Evolutionary conservation across 306 rosid species (phyloP).

Genomic region (Quercus bicolor): DNA sequence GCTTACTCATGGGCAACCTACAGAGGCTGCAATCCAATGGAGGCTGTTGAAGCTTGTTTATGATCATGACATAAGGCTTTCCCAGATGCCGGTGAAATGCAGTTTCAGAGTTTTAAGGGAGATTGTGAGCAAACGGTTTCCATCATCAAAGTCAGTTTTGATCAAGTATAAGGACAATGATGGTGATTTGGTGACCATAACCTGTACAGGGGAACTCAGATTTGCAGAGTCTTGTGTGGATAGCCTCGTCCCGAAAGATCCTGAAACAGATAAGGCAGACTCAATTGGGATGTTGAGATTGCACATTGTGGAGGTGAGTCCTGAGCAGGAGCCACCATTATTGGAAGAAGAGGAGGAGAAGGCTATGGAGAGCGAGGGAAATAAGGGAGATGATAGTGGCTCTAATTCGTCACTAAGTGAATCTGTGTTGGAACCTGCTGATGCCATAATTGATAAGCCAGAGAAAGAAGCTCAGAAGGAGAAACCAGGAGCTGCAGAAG

Average conservation of each 20-base stretch:
- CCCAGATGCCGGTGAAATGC: constrained; percentile 72
- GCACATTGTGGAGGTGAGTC: constrained; percentile 84
- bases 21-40: constrained; percentile 40
- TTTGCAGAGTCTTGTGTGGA: constrained; percentile 80
- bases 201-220: constrained; percentile 78
- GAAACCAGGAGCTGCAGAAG: constrained; percentile 55
- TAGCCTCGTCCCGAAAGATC: constrained; percentile 45
- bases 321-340: constrained; percentile 90
- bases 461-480: constrained; percentile 62
- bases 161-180: constrained; percentile 86
- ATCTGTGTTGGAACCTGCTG: constrained; percentile 54
- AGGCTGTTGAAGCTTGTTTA: constrained; percentile 69
- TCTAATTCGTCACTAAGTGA: constrained; percentile 68
- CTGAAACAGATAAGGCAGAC: constrained; percentile 50
- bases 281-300: constrained; percentile 71
- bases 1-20: constrained; percentile 22
- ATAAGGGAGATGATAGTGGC: constrained; percentile 69
- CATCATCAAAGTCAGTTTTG: constrained; percentile 80
- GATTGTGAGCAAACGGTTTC: constrained; percentile 72
- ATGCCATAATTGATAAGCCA: constrained; percentile 44
- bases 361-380: constrained; percentile 47
- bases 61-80: constrained; percentile 93
- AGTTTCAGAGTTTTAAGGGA: constrained; percentile 61
- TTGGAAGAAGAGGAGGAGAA: constrained; percentile 94
- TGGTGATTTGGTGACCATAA: constrained; percentile 94